These are phyloP conservation scores for Aureobasidium sp. DNA, from an alignment of 2,329 filamentous ascomycete genomes.

Conservation along the genomic window DNA sequence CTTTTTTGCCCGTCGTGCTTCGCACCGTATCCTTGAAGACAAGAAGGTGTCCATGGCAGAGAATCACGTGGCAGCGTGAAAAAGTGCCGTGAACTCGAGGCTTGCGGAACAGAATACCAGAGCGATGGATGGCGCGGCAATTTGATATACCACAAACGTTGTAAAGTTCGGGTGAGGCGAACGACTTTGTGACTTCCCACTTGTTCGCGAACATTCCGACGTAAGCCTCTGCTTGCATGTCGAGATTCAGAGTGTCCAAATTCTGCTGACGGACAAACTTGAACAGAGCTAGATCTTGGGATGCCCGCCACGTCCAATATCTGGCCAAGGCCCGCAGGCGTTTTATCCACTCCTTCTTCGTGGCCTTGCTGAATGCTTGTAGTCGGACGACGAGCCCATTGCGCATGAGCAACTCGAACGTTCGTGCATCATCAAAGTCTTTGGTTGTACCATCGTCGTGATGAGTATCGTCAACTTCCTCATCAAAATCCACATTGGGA, in stretches of 20 bases:
- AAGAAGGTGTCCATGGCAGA: conserved; percentile 54
- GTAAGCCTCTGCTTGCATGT: conserved; percentile 58
- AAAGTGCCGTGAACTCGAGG: conserved; percentile 57
- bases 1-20: conserved; percentile 46
- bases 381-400: conserved; percentile 57
- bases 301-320: conserved; percentile 55
- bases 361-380: conserved; percentile 47
- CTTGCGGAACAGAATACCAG: conserved; percentile 57
- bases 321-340: conserved; percentile 49
- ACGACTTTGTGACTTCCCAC: conserved; percentile 60
- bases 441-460: conserved; percentile 48
- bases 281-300: conserved; percentile 51
- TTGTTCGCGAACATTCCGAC: conserved; percentile 61
- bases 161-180: conserved; percentile 58
- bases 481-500: conserved; percentile 49
- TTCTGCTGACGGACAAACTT: conserved; percentile 53
- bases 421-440: conserved; percentile 50
- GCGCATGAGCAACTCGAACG: conserved; percentile 55
- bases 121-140: conserved; percentile 57
- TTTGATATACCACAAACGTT: conserved; percentile 60
- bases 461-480: conserved; percentile 39
- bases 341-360: conserved; percentile 56
- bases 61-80: conserved; percentile 52
- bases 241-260: conserved; percentile 53
- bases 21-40: conserved; percentile 57